Evolutionary conservation across 1,284 basidiomycete species (phyloP).

Genomic region (Cystobasidium sp.): DNA sequence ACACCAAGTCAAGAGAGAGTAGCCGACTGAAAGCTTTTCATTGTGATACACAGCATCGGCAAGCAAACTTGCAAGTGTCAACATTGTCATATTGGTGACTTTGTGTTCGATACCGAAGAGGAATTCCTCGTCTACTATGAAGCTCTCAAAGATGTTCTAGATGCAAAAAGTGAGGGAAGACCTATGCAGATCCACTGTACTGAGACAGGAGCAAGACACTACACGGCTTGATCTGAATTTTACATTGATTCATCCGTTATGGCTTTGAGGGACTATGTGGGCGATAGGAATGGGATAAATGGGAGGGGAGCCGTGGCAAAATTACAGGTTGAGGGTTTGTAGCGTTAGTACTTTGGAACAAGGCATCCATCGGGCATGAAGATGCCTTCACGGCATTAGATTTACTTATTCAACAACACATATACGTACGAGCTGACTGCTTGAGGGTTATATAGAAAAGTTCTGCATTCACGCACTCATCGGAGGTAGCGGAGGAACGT

Average conservation of each 20-base stretch:
- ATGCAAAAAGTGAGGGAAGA: slow-evolving; percentile 1
- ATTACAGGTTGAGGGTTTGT: too few relatives aligned
- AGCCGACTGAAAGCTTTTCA: not conserved
- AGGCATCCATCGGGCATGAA: not conserved
- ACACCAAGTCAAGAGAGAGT: not conserved
- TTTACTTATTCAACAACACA: slow-evolving; percentile 10
- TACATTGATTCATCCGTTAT: not conserved
- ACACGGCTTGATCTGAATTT: not conserved
- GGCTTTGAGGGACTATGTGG: not conserved
- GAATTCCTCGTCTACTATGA: slow-evolving; percentile 34
- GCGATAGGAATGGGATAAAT: too few relatives aligned
- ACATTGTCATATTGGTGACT: slow-evolving; percentile 30
- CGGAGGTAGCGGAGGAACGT: slow-evolving; percentile 25
- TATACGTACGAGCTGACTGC: not conserved
- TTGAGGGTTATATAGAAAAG: not conserved
- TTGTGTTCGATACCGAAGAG: slow-evolving; percentile 26
- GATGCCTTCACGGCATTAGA: not conserved
- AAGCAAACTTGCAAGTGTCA: slow-evolving; percentile 24
- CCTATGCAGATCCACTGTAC: slow-evolving; percentile 19
- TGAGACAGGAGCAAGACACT: slow-evolving; percentile 5
- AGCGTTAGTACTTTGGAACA: not conserved
- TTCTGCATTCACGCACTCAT: slow-evolving; percentile 10
- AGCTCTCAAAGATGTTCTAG: slow-evolving; percentile 25
- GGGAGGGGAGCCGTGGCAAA: too few relatives aligned
- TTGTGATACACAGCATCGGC: slow-evolving; percentile 12